These are phyloP conservation scores for Lipomyces anomalus DNA, from an alignment of 805 yeast genomes.

Conservation along the genomic window DNA sequence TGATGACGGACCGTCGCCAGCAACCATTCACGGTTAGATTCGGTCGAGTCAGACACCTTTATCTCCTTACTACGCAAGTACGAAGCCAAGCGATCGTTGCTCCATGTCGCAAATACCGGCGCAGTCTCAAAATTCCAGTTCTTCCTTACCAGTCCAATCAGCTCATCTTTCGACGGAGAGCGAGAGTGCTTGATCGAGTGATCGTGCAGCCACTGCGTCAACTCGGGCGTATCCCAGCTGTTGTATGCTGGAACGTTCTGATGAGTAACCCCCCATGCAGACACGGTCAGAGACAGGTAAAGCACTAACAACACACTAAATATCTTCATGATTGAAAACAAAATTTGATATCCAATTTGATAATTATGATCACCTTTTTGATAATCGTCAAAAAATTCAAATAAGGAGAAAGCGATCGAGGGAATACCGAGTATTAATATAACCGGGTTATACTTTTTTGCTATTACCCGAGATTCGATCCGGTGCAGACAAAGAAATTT, in stretches of 20 bases:
- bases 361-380: no score
- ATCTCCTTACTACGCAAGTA: conserved; percentile 13
- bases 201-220: conserved; percentile 12
- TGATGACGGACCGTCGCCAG: conserved; percentile 5
- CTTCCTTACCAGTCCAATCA: conserved; percentile 17
- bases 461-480: no score
- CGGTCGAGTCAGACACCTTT: conserved; percentile 6
- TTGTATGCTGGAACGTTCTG: conserved; percentile 5
- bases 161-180: conserved; percentile 16
- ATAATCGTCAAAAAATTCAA: no score
- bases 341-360: no score
- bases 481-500: no score
- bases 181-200: conserved; percentile 7
- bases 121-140: conserved; percentile 18
- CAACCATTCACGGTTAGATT: conserved; percentile 19
- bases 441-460: no score
- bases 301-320: not conserved
- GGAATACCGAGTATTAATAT: no score
- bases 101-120: conserved; percentile 13
- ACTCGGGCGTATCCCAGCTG: conserved; percentile 34
- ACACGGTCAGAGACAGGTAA: not conserved
- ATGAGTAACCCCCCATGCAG: not conserved
- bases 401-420: no score
- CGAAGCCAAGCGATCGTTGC: conserved; percentile 8
- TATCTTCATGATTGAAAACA: no score